Percentiles rank a stretch among this genome's conserved stretches.
Conservation (phyloP, 495 filamentous ascomycete genomes). For the Penicillium odoratum region DNA sequence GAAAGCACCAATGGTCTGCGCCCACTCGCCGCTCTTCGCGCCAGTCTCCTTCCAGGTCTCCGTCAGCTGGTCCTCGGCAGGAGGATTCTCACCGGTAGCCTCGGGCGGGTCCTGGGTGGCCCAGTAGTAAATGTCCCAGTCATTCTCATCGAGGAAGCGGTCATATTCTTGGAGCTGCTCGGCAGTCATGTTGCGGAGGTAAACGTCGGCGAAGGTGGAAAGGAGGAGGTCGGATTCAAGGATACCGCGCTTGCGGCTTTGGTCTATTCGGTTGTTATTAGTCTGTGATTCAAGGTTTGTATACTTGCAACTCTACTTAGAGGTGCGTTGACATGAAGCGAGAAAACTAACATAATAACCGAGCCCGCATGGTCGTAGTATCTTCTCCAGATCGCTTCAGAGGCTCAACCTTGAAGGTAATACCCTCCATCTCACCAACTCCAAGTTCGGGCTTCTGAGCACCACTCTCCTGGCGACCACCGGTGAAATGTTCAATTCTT, state of each 20-base stretch:
- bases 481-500: constrained; percentile 63
- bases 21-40: constrained; percentile 79
- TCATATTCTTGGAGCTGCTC: constrained; percentile 83
- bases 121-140: constrained; percentile 99
- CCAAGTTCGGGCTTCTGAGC: constrained; percentile 66
- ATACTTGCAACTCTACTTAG: neutral
- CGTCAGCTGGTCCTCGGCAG: constrained; percentile 46
- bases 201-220: constrained; percentile 85
- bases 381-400: constrained; percentile 79
- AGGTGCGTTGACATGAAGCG: neutral
- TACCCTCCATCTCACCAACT: constrained; percentile 90
- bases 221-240: constrained; percentile 94
- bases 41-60: constrained; percentile 55
- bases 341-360: constrained; percentile 76
- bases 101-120: constrained; percentile 83
- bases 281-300: neutral
- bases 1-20: constrained; percentile 91
- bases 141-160: constrained; percentile 94
- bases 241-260: constrained; percentile 94
- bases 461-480: constrained; percentile 54
- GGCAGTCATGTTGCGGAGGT: constrained; percentile 70
- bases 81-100: constrained; percentile 29
- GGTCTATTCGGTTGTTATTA: constrained; percentile 58
- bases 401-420: constrained; percentile 86
- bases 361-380: constrained; percentile 76